These are phyloP conservation scores for Cladophialophora exuberans DNA, from an alignment of 2,329 filamentous ascomycete genomes.

Conservation along the genomic window DNA sequence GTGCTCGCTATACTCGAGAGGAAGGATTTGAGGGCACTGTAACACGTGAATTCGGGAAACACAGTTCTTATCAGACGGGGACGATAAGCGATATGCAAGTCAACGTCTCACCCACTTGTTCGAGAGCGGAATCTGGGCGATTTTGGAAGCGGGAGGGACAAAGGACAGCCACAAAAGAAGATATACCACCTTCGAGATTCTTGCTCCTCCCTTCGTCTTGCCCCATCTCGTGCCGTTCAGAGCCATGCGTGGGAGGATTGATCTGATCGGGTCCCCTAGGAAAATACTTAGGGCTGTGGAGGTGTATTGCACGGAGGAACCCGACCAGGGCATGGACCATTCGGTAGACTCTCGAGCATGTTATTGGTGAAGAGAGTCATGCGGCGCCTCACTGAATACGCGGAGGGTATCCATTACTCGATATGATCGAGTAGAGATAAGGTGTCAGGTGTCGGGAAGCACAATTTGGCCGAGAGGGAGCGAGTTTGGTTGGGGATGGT, in stretches of 20 bases:
- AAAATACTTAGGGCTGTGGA: slow-evolving; percentile 15
- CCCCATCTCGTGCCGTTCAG: slow-evolving; percentile 1
- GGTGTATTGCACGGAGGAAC: slow-evolving; percentile 21
- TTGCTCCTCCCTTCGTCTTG: slow-evolving; percentile 12
- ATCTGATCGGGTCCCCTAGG: slow-evolving; percentile 4
- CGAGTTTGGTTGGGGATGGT: slow-evolving; percentile 14
- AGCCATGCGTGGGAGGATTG: slow-evolving; percentile 7
- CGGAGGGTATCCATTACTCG: slow-evolving; percentile 31
- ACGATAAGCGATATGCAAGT: slow-evolving; percentile 25
- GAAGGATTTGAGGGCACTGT: slow-evolving; percentile 7
- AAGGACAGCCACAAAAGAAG: slow-evolving; percentile 12
- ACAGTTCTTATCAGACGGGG: slow-evolving; percentile 26
- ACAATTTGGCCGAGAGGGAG: slow-evolving; percentile 5
- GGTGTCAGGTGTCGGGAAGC: background rate
- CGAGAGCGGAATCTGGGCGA: slow-evolving; percentile 12
- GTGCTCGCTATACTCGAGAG: slow-evolving; percentile 11
- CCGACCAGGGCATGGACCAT: slow-evolving; percentile 13
- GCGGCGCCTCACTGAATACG: background rate
- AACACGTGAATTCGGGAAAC: slow-evolving; percentile 27
- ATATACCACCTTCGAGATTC: slow-evolving; percentile 6
- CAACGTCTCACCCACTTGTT: slow-evolving; percentile 10
- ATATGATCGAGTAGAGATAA: slow-evolving; percentile 32
- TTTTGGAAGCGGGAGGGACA: slow-evolving; percentile 4
- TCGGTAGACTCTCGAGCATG: background rate
- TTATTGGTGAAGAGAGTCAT: slow-evolving; percentile 17